Conservation (phyloP, 2,329 filamentous ascomycete species). For the Fusarium avenaceum region DNA sequence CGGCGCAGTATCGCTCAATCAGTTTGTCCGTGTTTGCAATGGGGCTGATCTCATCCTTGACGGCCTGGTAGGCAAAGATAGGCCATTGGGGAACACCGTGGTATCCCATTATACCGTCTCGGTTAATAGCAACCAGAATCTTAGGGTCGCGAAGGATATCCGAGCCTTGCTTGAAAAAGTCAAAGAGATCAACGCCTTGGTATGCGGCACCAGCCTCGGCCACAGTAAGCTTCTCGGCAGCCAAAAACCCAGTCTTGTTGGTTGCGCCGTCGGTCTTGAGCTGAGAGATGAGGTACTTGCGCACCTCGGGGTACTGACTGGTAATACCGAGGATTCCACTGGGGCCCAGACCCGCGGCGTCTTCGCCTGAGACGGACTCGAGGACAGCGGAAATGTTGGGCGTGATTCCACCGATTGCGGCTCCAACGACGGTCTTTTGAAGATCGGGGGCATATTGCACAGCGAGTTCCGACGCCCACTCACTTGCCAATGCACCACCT, state of each 20-base stretch:
- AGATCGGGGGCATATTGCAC: conserved; percentile 67
- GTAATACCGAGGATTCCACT: conserved; percentile 42
- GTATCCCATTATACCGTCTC: conserved; percentile 46
- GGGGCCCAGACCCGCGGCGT: conserved; percentile 37
- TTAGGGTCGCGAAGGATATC: conserved; percentile 25
- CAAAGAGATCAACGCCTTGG: conserved; percentile 25
- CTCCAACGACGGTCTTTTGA: conserved; percentile 57
- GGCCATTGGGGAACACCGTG: conserved; percentile 45
- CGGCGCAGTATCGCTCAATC: conserved; percentile 35
- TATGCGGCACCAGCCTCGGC: conserved; percentile 29
- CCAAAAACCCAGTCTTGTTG: conserved; percentile 45
- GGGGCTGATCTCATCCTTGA: conserved; percentile 41
- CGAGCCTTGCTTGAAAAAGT: conserved; percentile 32
- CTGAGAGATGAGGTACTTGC: conserved; percentile 34
- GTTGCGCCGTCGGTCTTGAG: conserved; percentile 34
- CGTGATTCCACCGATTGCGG: conserved; percentile 63
- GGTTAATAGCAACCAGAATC: conserved; percentile 23
- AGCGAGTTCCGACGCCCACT: conserved; percentile 67
- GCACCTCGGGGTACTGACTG: conserved; percentile 40
- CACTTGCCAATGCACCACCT: conserved; percentile 65
- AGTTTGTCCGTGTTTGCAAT: conserved; percentile 37
- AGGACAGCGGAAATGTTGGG: conserved; percentile 58
- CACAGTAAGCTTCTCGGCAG: conserved; percentile 21
- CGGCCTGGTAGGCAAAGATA: conserved; percentile 41
- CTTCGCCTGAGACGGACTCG: conserved; percentile 49